Evolutionary conservation across 2,329 filamentous ascomycete genomes (phyloP), one percentile per base, ranked within the genome.

Genomic region (Venturia asperata): DNA sequence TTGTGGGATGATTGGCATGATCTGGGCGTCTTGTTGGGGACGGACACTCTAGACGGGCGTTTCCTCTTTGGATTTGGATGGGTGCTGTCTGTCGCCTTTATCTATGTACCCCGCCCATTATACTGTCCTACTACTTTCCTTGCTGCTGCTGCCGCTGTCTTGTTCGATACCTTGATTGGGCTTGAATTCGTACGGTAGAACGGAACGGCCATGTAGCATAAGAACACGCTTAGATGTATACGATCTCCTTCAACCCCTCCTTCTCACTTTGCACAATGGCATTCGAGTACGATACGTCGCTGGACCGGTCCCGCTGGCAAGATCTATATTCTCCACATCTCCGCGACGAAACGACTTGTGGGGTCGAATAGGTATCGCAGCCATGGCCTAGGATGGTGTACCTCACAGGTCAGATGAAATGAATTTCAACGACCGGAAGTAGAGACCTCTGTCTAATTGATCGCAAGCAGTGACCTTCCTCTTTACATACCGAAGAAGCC

Each of bases 1-100:
- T 37, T 17, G 30, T 13, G 52, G 52, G 21, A 58, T 39, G 52
- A 58, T 58, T 58, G 27, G 30, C 24, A 58, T 37, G 52, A 58
- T 37, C 30, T 61, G 34, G 37, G n/a, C 37, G 30, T 61, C 9
- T 41, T 15, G 30, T 15, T 27, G 17, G n/a, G 6, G 15, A 17
- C 30, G 19, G 42, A 41, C 24, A 19, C 37, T 45, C 45, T 61
- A 27, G 60, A 21, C 24, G 21, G 21, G 47, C 47, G 24, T 52
- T 27, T 15, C 39, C 39, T 30, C 21, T 2, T 52, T 49, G 47
- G 47, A 52, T 52, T 27, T 52, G 60, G 37, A 43, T 61, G 60
- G 15, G 39, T 39, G 56, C 13, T 21, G 30, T 58, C 55, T n/a
- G 24, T 39, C 39, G 4, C 52, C 34, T 37, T 24, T 56, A 15